These are phyloP conservation scores for Alternaria arbusti DNA, from an alignment of 2,329 filamentous ascomycete species.

Conservation along the genomic window DNA sequence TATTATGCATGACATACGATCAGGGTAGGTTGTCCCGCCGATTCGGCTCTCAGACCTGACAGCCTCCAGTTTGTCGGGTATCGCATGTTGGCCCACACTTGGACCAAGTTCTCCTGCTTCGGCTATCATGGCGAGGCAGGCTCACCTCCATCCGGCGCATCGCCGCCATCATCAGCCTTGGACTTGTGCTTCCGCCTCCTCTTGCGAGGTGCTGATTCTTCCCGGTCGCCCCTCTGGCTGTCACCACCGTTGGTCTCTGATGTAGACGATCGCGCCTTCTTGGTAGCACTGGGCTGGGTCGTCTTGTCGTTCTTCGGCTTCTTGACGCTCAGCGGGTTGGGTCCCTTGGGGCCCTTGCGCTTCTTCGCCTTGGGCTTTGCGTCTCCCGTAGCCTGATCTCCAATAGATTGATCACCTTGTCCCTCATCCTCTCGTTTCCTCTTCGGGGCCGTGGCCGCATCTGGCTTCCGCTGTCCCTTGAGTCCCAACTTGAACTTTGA, in stretches of 20 bases:
- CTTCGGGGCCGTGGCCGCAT: slow-evolving; percentile 40
- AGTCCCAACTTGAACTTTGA: slow-evolving; percentile 76
- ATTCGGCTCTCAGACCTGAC: background rate
- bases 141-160: slow-evolving; percentile 21
- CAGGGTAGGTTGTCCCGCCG: background rate
- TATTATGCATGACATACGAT: background rate
- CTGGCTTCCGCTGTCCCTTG: slow-evolving; percentile 53
- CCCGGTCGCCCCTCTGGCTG: slow-evolving; percentile 18
- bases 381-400: slow-evolving; percentile 26
- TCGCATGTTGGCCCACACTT: slow-evolving; percentile 5
- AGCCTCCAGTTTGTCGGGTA: slow-evolving; percentile 12
- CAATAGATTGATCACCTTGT: slow-evolving; percentile 32
- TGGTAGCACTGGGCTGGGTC: slow-evolving; percentile 14
- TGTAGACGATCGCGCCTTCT: slow-evolving; percentile 18
- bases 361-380: slow-evolving; percentile 57
- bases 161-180: slow-evolving; percentile 32
- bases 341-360: slow-evolving; percentile 67
- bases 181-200: slow-evolving; percentile 50
- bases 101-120: background rate
- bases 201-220: slow-evolving; percentile 42
- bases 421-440: slow-evolving; percentile 57
- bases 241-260: slow-evolving; percentile 16
- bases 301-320: slow-evolving; percentile 64
- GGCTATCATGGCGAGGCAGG: slow-evolving; percentile 28
- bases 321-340: slow-evolving; percentile 74